Base-by-base conservation (phyloP, 495 filamentous ascomycete genomes). In the Acidomyces sp. region DNA sequence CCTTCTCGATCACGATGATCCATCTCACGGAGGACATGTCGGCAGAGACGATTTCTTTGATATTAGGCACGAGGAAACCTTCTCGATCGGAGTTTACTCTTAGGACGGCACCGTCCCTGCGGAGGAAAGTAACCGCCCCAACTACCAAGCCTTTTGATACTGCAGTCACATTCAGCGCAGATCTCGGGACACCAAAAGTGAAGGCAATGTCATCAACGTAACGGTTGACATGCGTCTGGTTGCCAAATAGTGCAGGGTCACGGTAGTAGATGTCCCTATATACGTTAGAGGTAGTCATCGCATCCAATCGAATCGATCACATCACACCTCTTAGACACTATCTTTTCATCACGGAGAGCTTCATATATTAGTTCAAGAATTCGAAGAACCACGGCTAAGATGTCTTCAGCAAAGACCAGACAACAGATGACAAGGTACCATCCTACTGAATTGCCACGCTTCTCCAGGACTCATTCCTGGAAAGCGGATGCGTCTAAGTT, bases 211-310 rank as follows among this genome's bases (percentile, higher is more conserved):
- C 83, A 52, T 97, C 86, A 2, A 96, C 68, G 43, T 87, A 72
- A 1, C 62, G 60, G 51, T 96, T 77, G 0, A 96, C 85, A 4
- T 77, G 69, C 12, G 52, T 51, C 52, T 96, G 92, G 19, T 67
- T 80, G 27, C 68, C 68, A 58, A 95, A 97, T 1, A 90, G 69
- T 28, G 73, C 70, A 0, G 82, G 77, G 49, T 93, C 74, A 40
- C 80, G 78, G 56, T 97, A 97, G 59, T 83, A 97, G 11, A 97
- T 82, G 45, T 90, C 85, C 51, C 90, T 93, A 40, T 26, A n/a
- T 20, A 10, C 13, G 3, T 10, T 12, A 32, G 18, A 6, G 6
- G 18, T 2, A 20, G 10, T 34, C 12, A 17, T 7, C 31, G 6
- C 18, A 34, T 7, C 18, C 7, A 13, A 17, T 6, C 31, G 7